Evolutionary conservation across 371 early-diverging fungal species (phyloP).

Genomic region (Funneliformis caledonium): DNA sequence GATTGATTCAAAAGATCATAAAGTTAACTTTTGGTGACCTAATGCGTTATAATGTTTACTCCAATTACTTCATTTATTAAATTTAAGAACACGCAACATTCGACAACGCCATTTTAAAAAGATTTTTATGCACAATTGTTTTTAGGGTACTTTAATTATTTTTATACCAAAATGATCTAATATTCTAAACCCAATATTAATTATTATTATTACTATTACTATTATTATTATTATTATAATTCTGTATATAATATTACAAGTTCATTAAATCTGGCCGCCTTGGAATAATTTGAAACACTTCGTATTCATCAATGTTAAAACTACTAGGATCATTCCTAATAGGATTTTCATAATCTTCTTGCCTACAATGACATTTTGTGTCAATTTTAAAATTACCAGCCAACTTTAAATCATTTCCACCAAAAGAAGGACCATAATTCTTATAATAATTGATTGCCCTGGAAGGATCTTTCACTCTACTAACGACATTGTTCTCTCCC

Average conservation of each 20-base stretch:
- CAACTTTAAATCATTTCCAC: conserved; percentile 32
- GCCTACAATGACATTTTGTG: conserved; percentile 24
- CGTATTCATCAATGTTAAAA: conserved; percentile 30
- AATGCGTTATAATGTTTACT: too few species aligned
- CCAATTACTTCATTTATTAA: too few species aligned
- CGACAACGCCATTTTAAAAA: too few species aligned
- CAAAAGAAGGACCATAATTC: conserved; percentile 35
- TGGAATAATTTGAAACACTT: conserved; percentile 13
- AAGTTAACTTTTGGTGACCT: too few species aligned
- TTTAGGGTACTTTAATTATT: too few species aligned
- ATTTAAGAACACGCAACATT: too few species aligned
- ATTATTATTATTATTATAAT: neutral
- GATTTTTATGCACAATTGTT: too few species aligned
- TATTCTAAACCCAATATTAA: neutral
- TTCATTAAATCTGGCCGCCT: conserved; percentile 3
- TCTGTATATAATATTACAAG: neutral
- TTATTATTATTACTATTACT: neutral
- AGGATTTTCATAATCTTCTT: conserved; percentile 13
- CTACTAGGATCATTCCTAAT: neutral
- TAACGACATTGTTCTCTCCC: neutral
- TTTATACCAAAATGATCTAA: too few species aligned
- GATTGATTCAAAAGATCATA: too few species aligned
- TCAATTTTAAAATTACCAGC: conserved; percentile 32
- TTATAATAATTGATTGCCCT: conserved; percentile 6
- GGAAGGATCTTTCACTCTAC: conserved; percentile 19